Conservation (phyloP, 208 protist genomes). For the Spongospora subterranea region DNA sequence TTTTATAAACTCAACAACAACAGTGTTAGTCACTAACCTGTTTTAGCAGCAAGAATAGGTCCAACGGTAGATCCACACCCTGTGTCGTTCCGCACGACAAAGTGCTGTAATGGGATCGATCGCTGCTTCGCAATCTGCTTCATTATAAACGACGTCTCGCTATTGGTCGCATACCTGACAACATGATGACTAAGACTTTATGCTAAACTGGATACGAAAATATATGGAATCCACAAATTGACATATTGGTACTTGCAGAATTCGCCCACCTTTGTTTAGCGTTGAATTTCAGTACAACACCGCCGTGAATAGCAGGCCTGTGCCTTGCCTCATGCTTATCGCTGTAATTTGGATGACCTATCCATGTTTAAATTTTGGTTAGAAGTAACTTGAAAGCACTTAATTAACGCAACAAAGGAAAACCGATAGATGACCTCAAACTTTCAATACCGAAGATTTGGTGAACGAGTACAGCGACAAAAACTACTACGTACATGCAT, state of each 20-base stretch:
- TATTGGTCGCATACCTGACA: constrained; percentile 64
- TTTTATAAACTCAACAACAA: too few species aligned
- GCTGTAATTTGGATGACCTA: constrained; percentile 63
- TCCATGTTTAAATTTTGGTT: too few species aligned
- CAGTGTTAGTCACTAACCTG: too few species aligned
- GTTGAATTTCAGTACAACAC: constrained; percentile 62
- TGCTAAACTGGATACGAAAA: too few species aligned
- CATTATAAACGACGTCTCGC: constrained; percentile 62
- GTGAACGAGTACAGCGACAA: too few species aligned
- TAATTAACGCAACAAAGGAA: too few species aligned
- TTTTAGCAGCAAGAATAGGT: constrained; percentile 65
- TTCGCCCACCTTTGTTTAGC: constrained; percentile 54
- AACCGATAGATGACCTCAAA: too few species aligned
- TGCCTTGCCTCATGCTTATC: constrained; percentile 65
- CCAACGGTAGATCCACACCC: constrained; percentile 68
- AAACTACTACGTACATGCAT: constrained; percentile 61
- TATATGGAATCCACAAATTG: not conserved
- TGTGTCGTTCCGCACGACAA: constrained; percentile 67
- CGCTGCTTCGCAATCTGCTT: constrained; percentile 58
- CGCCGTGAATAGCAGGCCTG: constrained; percentile 60
- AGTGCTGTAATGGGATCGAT: constrained; percentile 64
- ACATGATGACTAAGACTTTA: too few species aligned
- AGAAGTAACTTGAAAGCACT: too few species aligned
- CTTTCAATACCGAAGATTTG: too few species aligned
- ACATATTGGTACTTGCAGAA: not conserved